Evolutionary conservation across 257 asterid genomes (phyloP).

Genomic region (Ilex asprella): DNA sequence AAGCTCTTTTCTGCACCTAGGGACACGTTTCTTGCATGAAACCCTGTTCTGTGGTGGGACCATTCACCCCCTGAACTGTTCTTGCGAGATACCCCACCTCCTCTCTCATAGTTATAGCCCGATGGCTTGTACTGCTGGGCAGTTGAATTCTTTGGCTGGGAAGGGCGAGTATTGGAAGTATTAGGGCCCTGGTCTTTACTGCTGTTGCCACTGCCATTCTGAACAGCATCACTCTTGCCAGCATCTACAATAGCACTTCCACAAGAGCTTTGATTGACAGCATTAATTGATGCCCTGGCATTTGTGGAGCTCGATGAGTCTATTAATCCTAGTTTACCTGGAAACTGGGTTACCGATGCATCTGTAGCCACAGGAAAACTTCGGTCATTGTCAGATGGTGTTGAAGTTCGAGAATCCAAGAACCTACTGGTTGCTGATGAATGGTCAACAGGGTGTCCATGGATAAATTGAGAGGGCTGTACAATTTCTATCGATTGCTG

Average conservation of each 20-base stretch:
- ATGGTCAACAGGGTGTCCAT: constrained; percentile 40
- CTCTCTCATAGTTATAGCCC: constrained; percentile 52
- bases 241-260: constrained; percentile 31
- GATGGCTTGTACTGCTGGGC: constrained; percentile 33
- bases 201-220: constrained; percentile 13
- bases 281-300: constrained; percentile 30
- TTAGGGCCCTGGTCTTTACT: constrained; percentile 29
- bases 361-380: constrained; percentile 32
- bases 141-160: constrained; percentile 41
- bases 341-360: constrained; percentile 34
- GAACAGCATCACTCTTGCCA: constrained; percentile 26
- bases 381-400: constrained; percentile 39
- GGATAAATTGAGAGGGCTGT: constrained; percentile 48
- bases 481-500: no score
- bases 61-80: constrained; percentile 55
- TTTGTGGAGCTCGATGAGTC: constrained; percentile 37
- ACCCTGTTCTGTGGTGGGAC: constrained; percentile 66
- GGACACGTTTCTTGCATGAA: constrained; percentile 67
- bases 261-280: constrained; percentile 31
- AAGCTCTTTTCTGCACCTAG: constrained; percentile 48
- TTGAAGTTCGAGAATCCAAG: constrained; percentile 44
- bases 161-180: constrained; percentile 32
- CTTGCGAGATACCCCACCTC: constrained; percentile 44
- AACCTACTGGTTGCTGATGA: constrained; percentile 42
- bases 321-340: constrained; percentile 44